Evolutionary conservation across 257 asterid genomes (phyloP).

Genomic region (Salvia hispanica): DNA sequence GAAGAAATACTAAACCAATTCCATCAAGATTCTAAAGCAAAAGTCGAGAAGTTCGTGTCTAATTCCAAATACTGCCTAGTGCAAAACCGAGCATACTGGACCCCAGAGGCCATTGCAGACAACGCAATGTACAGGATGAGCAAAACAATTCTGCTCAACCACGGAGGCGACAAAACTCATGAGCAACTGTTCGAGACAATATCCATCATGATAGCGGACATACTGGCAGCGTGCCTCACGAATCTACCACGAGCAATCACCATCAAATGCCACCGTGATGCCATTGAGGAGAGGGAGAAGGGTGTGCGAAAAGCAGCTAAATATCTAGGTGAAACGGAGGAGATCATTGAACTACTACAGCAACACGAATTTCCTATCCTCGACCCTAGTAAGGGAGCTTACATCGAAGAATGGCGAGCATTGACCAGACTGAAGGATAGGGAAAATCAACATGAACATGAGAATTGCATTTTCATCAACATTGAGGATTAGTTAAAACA

Average conservation of each 20-base stretch:
- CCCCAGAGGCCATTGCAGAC: conserved; percentile 38
- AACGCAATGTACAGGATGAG: conserved; percentile 45
- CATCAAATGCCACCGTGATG: conserved; percentile 40
- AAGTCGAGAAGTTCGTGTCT: conserved; percentile 33
- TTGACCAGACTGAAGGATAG: background rate
- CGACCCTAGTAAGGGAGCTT: background rate
- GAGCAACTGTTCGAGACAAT: conserved; percentile 39
- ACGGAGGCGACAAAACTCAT: conserved; percentile 21
- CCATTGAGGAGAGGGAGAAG: conserved; percentile 35
- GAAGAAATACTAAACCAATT: conserved; percentile 1
- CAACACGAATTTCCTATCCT: background rate
- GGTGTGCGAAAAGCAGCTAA: conserved; percentile 42
- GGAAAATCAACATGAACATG: background rate
- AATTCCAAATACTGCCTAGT: conserved; percentile 27
- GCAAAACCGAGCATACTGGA: conserved; percentile 42
- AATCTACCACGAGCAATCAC: conserved; percentile 37
- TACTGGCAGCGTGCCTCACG: conserved; percentile 47
- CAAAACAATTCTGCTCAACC: conserved; percentile 32
- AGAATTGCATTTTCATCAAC: background rate
- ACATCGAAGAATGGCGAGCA: conserved; percentile 11
- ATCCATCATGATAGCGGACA: conserved; percentile 40
- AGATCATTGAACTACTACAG: conserved; percentile 30
- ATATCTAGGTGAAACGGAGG: conserved; percentile 46
- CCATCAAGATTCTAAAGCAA: conserved; percentile 29
- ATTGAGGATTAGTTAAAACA: background rate